A percentile compares a stretch with the other conserved stretches of the same genome.
phyloP scores from a whole-genome alignment of 2,329 filamentous ascomycete genomes.

The Paracoccidioides brasiliensis region DNA sequence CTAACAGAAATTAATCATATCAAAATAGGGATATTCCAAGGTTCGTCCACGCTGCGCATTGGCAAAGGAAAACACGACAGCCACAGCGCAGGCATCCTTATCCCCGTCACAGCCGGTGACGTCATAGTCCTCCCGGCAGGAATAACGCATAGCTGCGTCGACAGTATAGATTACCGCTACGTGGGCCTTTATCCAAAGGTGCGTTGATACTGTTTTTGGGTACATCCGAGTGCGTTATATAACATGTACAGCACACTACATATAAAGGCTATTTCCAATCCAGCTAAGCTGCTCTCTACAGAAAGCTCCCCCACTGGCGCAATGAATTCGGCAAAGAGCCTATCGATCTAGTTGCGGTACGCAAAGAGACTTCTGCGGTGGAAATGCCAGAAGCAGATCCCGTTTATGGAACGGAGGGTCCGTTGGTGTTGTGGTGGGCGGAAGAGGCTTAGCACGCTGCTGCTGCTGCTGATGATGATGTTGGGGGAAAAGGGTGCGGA shows the following conservation, averaged over 20 bases:
- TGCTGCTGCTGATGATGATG: neutral
- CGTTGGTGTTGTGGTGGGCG: slow-evolving; percentile 13
- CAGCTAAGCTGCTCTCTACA: slow-evolving; percentile 1
- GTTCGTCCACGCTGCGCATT: slow-evolving; percentile 18
- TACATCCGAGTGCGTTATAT: neutral
- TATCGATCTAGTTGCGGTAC: slow-evolving; percentile 8
- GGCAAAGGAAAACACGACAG: slow-evolving; percentile 18
- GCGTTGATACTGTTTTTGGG: neutral
- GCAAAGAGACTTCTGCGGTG: slow-evolving; percentile 10
- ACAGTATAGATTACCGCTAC: slow-evolving; percentile 23
- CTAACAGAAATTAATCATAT: neutral
- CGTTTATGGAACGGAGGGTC: slow-evolving; percentile 13
- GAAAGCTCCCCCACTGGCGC: slow-evolving; percentile 14
- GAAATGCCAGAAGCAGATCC: slow-evolving; percentile 14
- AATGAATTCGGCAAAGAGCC: slow-evolving; percentile 14
- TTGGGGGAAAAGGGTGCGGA: slow-evolving; percentile 9
- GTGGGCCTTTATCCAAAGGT: slow-evolving; percentile 26
- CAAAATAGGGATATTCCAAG: slow-evolving; percentile 15
- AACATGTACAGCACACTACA: neutral
- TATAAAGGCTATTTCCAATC: neutral
- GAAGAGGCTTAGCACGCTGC: neutral
- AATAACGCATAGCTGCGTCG: slow-evolving; percentile 21
- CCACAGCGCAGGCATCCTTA: slow-evolving; percentile 10
- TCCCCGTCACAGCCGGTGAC: slow-evolving; percentile 19
- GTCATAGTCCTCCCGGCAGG: slow-evolving; percentile 25